Percentiles rank a stretch among this genome's conserved stretches.
These are phyloP conservation scores for Zalaria obscura DNA, from an alignment of 2,329 filamentous ascomycete species.

Conservation along the genomic window DNA sequence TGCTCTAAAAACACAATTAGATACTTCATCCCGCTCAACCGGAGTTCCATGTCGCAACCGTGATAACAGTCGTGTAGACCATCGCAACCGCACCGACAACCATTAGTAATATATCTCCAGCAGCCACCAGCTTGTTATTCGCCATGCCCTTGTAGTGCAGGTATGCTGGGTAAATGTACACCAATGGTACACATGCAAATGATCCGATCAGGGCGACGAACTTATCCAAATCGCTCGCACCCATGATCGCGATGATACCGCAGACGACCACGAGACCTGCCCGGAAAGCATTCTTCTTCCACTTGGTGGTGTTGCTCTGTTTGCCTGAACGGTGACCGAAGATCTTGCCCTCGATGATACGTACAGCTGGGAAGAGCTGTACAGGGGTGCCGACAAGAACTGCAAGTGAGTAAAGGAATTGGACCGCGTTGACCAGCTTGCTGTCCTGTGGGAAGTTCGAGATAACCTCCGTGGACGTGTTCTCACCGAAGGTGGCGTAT, in stretches of 20 bases:
- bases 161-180: conserved; percentile 63
- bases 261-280: conserved; percentile 43
- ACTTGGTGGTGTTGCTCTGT: conserved; percentile 50
- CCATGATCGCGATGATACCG: conserved; percentile 46
- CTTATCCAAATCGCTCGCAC: conserved; percentile 56
- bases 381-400: conserved; percentile 62
- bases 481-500: conserved; percentile 57
- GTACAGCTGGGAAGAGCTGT: conserved; percentile 59
- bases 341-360: conserved; percentile 54
- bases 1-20: too few relatives aligned
- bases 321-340: conserved; percentile 58
- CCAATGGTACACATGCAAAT: conserved; percentile 59
- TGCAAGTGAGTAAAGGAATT: conserved; percentile 60
- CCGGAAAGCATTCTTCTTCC: conserved; percentile 61
- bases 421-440: conserved; percentile 60
- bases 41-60: conserved; percentile 21
- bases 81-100: conserved; percentile 50
- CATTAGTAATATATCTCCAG: conserved; percentile 49
- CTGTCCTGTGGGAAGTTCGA: conserved; percentile 60
- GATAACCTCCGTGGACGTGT: conserved; percentile 60
- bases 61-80: conserved; percentile 57
- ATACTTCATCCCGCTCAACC: too few relatives aligned
- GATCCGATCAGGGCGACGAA: conserved; percentile 63
- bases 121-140: conserved; percentile 38
- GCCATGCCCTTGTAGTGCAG: conserved; percentile 57